Evolutionary conservation across 1,139 yeast genomes (phyloP).

Genomic region (Pichia sp.): DNA sequence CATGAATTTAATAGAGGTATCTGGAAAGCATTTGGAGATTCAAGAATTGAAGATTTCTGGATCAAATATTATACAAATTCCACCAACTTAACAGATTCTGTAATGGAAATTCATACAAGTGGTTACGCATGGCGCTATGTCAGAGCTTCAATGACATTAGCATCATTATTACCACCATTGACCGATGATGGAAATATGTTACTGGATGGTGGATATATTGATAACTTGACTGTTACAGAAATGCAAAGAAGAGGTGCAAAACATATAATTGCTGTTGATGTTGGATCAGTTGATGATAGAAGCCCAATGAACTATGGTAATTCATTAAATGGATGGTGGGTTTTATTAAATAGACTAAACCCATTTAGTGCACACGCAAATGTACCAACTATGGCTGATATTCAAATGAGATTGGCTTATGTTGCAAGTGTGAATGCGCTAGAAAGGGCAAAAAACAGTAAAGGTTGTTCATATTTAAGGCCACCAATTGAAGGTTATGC

Average conservation of each 20-base stretch:
- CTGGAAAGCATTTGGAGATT: conserved; percentile 91
- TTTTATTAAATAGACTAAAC: conserved; percentile 77
- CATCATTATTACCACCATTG: conserved; percentile 88
- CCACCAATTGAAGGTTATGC: conserved; percentile 94
- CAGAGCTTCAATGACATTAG: conserved; percentile 93
- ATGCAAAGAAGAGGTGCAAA: conserved; percentile 88
- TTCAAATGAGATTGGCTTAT: conserved; percentile 87
- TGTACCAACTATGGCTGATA: conserved; percentile 92
- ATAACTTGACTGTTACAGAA: conserved; percentile 84
- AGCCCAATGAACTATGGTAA: conserved; percentile 92
- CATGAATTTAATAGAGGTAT: conserved; percentile 95
- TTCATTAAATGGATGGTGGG: conserved; percentile 90
- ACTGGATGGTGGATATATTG: conserved; percentile 93
- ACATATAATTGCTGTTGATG: conserved; percentile 91
- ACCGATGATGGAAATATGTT: conserved; percentile 88
- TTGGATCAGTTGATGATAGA: conserved; percentile 89
- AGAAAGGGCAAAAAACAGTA: conserved; percentile 75
- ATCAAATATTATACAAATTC: conserved; percentile 81
- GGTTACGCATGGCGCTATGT: conserved; percentile 96
- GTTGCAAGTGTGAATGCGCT: conserved; percentile 93
- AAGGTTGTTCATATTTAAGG: conserved; percentile 83
- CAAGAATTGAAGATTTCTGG: conserved; percentile 96
- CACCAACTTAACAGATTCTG: conserved; percentile 91
- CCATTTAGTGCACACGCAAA: conserved; percentile 84
- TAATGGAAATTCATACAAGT: conserved; percentile 87